phyloP scores from a whole-genome alignment of 768 basidiomycete species.

The Kwoniella mangroviensis region DNA sequence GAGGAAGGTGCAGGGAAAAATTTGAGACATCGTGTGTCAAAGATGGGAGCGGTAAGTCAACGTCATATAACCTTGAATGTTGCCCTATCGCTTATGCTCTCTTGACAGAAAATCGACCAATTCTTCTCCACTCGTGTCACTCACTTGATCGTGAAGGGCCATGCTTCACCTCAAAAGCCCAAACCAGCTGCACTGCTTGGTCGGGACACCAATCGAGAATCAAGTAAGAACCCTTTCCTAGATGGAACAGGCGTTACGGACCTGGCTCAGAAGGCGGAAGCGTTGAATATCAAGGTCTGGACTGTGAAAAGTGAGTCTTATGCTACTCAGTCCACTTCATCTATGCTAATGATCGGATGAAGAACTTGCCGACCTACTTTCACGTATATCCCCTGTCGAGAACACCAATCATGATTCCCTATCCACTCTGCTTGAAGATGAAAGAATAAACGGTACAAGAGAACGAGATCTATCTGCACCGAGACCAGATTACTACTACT shows the following conservation, averaged over 20 bases:
- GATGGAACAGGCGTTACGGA: constrained; percentile 44
- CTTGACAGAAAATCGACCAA: constrained; percentile 72
- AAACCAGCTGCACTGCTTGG: constrained; percentile 18
- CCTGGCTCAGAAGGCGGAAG: constrained; percentile 45
- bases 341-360: constrained; percentile 4
- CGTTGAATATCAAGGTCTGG: constrained; percentile 80
- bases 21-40: constrained; percentile 66
- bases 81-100: constrained; percentile 8
- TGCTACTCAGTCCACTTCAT: background rate
- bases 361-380: constrained; percentile 59
- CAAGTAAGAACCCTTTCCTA: constrained; percentile 40
- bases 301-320: constrained; percentile 61
- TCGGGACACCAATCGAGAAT: constrained; percentile 25
- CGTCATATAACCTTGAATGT: background rate
- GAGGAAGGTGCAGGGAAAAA: constrained; percentile 60
- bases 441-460: constrained; percentile 80
- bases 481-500: constrained; percentile 86
- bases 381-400: constrained; percentile 35
- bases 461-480: constrained; percentile 91
- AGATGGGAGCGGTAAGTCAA: constrained; percentile 76
- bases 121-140: constrained; percentile 88
- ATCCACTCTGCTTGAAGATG: constrained; percentile 67
- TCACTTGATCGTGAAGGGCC: constrained; percentile 65
- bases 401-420: constrained; percentile 52
- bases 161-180: constrained; percentile 34